Evolutionary conservation across 2,329 filamentous ascomycete genomes (phyloP), one percentile per base, ranked within the genome.

Genomic region (Alternaria sp.): DNA sequence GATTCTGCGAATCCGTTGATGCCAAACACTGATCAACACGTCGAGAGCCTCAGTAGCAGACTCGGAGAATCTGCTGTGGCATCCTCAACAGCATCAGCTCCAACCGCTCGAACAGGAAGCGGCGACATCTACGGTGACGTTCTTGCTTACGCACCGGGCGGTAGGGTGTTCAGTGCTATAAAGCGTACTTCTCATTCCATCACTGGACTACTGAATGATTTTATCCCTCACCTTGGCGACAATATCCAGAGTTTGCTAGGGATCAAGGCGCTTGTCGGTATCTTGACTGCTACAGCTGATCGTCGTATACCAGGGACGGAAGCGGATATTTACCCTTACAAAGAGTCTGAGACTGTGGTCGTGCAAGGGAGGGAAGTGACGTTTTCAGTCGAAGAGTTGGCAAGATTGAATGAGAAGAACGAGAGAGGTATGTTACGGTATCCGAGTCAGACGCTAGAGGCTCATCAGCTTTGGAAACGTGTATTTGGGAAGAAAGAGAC

Each of bases 81-180:
- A 8, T 7, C 41, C 3, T 28, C 44, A 6, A 40, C 40, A 0
- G 34, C 8, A 9, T 9, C 18, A 2, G 16, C 27, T 5, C 16
- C 16, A 3, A 36, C 53, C 9, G 48, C 60, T 1, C 54, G 52
- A 3, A 71, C 68, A 2, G 77, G 77, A 3, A 74, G 68, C 30
- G 77, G 77, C 12, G 77, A 79, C 14, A 68, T 78, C 10, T 78
- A 78, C 60, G 69, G 70, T 54, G 61, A 73, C 14, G 62, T 75
- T 0, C 62, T 76, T 1, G 56, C 65, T 3, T 77, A 75, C 44
- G 74, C 64, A 2, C 76, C 76, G 3, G 73, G 64, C 1, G 76
- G 76, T 38, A 43, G 45, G 16, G 16, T 78, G 4, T 54, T 68
- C 5, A 57, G 62, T 5, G 28, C 57, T 0, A 40, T 76, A 0